A percentile compares a stretch with the other conserved stretches of the same genome.
phyloP scores from a whole-genome alignment of 2,329 filamentous ascomycete genomes.

The Diaporthe ampelina region DNA sequence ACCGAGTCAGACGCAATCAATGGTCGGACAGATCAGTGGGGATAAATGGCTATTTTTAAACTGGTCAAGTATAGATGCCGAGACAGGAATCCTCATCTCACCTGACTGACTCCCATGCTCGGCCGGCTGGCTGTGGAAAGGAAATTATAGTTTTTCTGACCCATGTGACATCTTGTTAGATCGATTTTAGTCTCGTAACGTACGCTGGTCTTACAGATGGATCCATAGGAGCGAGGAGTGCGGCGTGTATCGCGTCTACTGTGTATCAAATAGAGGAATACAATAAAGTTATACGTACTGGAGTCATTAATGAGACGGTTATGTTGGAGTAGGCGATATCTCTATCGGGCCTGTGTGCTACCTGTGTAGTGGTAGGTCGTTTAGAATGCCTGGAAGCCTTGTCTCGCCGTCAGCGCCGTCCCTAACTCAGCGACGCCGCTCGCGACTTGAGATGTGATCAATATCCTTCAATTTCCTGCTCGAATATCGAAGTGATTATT shows the following conservation, averaged over 20 bases:
- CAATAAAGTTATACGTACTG: too few relatives aligned
- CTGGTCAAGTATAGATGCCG: not conserved
- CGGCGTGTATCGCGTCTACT: not conserved
- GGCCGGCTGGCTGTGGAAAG: not conserved
- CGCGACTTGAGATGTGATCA: not conserved
- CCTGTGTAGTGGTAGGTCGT: too few relatives aligned
- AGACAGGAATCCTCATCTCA: not conserved
- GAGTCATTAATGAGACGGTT: not conserved
- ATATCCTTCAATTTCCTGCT: not conserved
- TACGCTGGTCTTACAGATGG: not conserved
- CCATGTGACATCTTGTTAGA: not conserved
- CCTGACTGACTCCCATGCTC: not conserved
- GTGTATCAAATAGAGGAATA: too few relatives aligned
- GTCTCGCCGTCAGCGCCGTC: not conserved
- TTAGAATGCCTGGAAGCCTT: too few relatives aligned
- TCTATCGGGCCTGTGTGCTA: too few relatives aligned
- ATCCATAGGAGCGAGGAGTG: not conserved
- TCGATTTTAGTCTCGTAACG: not conserved
- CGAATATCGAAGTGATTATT: not conserved
- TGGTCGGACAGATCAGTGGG: conserved; percentile 16
- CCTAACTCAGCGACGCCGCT: not conserved
- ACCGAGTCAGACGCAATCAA: conserved; percentile 1
- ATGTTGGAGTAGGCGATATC: not conserved
- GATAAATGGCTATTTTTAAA: conserved; percentile 3
- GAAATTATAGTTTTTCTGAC: not conserved